A percentile compares a stretch with the other conserved stretches of the same genome.
Evolutionary conservation across 257 asterid genomes (phyloP).

Genomic region (Linderniella brevidens): DNA sequence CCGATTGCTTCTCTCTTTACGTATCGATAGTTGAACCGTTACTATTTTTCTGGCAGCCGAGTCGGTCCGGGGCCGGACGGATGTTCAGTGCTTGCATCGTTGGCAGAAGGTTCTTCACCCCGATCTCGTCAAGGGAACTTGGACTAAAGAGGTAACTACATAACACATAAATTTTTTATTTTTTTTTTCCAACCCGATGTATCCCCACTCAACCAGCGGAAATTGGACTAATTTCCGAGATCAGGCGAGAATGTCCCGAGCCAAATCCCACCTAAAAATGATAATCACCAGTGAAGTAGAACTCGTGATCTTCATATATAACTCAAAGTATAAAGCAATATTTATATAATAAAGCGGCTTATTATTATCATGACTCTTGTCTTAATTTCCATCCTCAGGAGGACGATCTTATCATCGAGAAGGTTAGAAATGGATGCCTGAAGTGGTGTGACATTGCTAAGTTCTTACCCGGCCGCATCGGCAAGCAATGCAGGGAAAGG

Average conservation of each 20-base stretch:
- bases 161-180: constrained; percentile 5
- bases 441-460: constrained; percentile 93
- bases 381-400: constrained; percentile 49
- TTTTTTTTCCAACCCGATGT: too few relatives aligned
- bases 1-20: too few relatives aligned
- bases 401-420: constrained; percentile 66
- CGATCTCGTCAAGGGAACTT: constrained; percentile 94
- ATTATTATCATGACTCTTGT: too few relatives aligned
- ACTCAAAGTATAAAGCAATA: too few relatives aligned
- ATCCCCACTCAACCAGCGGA: too few relatives aligned
- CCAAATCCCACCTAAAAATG: too few relatives aligned
- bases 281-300: too few relatives aligned
- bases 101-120: constrained; percentile 99
- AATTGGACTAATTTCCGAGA: too few relatives aligned
- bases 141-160: constrained; percentile 67
- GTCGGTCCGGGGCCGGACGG: constrained; percentile 87
- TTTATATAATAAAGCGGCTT: too few relatives aligned
- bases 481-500: constrained; percentile 99
- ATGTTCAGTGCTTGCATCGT: constrained; percentile 96
- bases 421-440: constrained; percentile 76
- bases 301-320: too few relatives aligned
- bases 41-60: constrained; percentile 43
- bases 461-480: constrained; percentile 90
- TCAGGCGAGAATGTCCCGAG: too few relatives aligned
- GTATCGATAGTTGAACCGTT: too few relatives aligned